Base-by-base conservation (phyloP, 768 basidiomycete genomes). In the Boletus rubescentipes region DNA sequence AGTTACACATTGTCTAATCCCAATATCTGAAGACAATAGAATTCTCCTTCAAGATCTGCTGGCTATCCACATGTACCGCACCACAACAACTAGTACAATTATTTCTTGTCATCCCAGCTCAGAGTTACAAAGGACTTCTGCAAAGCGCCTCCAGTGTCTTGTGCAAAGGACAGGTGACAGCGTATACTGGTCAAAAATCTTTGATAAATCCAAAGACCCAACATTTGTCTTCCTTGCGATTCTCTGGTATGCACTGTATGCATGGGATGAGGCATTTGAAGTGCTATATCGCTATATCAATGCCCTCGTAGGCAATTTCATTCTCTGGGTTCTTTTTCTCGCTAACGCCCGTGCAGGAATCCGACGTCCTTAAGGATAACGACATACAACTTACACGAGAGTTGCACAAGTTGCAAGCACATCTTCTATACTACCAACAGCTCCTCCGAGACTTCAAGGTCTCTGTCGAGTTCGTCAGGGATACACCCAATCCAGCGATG, bases 261-360 rank as follows among this genome's bases (percentile, higher is more conserved):
- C 80, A 5, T 85, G 84, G 82, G 84, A 85, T 50, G 82, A 85
- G 62, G 73, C 79, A 1, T 72, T 84, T 18, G 82, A 84, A 55
- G 64, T 69, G 8, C 53, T 85, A 34, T 81, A 81, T 60, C 55
- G 59, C 5, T 79, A 84, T 57, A 77, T 85, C 20, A 78, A 75
- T 42, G 65, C 53, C 42, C 63, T 86, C 67, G 81, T 83, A 65
- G 20, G 79, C 15, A 9, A 34, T 26, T 15, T 38, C 11, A 6
- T 48, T 16, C 26, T 1, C 5, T 12, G 1, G 4, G 4, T 11
- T 2, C 20, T 23, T 23, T 18, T 11, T 35, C 5, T 16, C 20
- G 4, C 11, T 53, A n/a, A 53, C 35, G 3, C 12, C 11, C 16
- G 7, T 35, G 10, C 46, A 84, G 81, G 83, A 84, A 70, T 67